These are phyloP conservation scores for Grosmannia clavigera DNA, from an alignment of 2,329 filamentous ascomycete species.

Conservation along the genomic window DNA sequence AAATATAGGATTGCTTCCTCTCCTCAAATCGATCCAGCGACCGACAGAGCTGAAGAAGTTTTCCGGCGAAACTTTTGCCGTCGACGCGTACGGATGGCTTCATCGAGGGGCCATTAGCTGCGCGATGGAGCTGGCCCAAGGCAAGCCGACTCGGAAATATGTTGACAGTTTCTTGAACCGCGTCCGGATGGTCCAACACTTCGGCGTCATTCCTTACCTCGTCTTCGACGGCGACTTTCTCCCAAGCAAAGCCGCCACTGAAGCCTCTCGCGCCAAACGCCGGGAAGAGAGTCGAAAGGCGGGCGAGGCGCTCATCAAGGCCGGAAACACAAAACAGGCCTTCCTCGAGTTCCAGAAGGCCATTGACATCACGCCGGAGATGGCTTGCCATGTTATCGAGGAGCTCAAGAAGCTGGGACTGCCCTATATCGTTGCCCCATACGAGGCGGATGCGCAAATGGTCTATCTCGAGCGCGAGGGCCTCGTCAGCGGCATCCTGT, in stretches of 20 bases:
- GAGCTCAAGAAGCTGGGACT: slow-evolving; percentile 72
- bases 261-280: slow-evolving; percentile 60
- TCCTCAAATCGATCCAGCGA: slow-evolving; percentile 94
- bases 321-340: slow-evolving; percentile 70
- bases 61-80: slow-evolving; percentile 75
- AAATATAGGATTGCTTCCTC: slow-evolving; percentile 63
- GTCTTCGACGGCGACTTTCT: slow-evolving; percentile 94
- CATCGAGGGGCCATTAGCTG: slow-evolving; percentile 86
- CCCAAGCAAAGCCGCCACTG: slow-evolving; percentile 83
- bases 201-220: slow-evolving; percentile 85
- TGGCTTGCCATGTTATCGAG: slow-evolving; percentile 86
- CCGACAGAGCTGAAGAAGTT: slow-evolving; percentile 79
- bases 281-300: slow-evolving; percentile 64
- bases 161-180: slow-evolving; percentile 83
- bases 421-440: slow-evolving; percentile 86
- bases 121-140: slow-evolving; percentile 79
- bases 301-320: slow-evolving; percentile 67
- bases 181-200: slow-evolving; percentile 87
- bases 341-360: slow-evolving; percentile 85
- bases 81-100: slow-evolving; percentile 97
- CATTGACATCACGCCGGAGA: slow-evolving; percentile 88
- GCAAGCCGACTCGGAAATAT: slow-evolving; percentile 78
- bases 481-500: slow-evolving; percentile 75
- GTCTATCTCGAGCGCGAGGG: slow-evolving; percentile 85
- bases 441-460: slow-evolving; percentile 94